phyloP scores from a whole-genome alignment of 164 flowering plant genomes.

The Annona cherimola region DNA sequence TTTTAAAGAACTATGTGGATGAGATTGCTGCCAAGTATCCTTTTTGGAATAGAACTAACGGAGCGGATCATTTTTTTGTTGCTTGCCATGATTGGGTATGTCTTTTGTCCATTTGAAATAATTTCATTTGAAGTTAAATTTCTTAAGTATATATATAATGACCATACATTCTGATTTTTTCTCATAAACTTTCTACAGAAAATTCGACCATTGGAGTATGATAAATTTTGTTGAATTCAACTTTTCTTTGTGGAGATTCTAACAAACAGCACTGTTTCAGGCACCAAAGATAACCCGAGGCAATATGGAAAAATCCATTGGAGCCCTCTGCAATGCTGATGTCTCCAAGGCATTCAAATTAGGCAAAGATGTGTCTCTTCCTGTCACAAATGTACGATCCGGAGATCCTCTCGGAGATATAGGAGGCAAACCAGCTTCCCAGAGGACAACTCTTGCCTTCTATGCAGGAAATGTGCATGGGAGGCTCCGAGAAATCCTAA shows the following conservation, averaged over 20 bases:
- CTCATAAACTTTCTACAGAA: neutral
- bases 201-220: neutral
- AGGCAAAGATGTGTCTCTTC: constrained; percentile 42
- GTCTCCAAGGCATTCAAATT: constrained; percentile 30
- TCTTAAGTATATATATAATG: neutral
- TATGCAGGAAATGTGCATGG: constrained; percentile 47
- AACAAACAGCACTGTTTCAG: constrained; percentile 14
- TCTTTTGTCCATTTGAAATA: neutral
- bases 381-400: constrained; percentile 26
- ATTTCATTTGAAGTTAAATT: too few relatives aligned
- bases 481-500: constrained; percentile 26
- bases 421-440: constrained; percentile 33
- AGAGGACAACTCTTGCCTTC: constrained; percentile 35
- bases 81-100: constrained; percentile 48
- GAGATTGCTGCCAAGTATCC: constrained; percentile 22
- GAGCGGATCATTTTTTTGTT: constrained; percentile 36
- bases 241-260: neutral
- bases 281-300: constrained; percentile 27
- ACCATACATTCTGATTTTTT: neutral
- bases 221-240: neutral
- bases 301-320: constrained; percentile 26
- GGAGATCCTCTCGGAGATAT: constrained; percentile 23
- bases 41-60: constrained; percentile 33
- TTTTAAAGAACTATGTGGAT: constrained; percentile 9
- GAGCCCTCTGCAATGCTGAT: constrained; percentile 50